Evolutionary conservation across 805 yeast genomes (phyloP), one percentile per base, ranked within the genome.

Genomic region (Saccharomyces jurei): DNA sequence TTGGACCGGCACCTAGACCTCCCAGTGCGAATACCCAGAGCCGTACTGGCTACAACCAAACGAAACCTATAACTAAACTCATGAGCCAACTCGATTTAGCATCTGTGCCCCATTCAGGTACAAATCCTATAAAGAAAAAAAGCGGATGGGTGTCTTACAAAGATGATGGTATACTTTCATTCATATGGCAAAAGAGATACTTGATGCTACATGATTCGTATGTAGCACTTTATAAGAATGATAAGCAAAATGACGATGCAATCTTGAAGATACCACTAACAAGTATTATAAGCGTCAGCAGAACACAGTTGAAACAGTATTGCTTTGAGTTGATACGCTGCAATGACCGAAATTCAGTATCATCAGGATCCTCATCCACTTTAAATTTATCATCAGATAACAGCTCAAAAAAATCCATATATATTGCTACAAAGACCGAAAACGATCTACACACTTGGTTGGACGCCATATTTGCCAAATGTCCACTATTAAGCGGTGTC

Each of bases 181-280:
- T 91, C 68, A 76, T 96, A 61, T 92, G 99, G 99, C 90, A 91
- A 55, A 90, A 90, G 66, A 81, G 94, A 63, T 92, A 77, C 69
- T 74, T 92, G 73, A 86, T 88, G 5, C 74, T 92, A 50, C 81
- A 82, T 61, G 96, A 90, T 59, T 79, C 86, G 46, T 80, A 84
- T 48, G 71, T 92, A 54, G 86, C 84, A 54, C 81, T 92, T 59
- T 87, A 84, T 73, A 89, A 87, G 64, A 78, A 74, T 52, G 96
- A 89, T 56, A 64, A 68, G 27, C 66, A 66, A 25, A 57, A 56
- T 41, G 75, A 76, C 31, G 83, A 81, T 56, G 68, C 80, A 6
- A 71, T 79, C 68, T 63, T 76, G 46, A 75, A 79, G 56, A 77
- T 84, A 31, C 84, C 85, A 11, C 71, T 81, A 54, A 78, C 79